Base-by-base conservation (phyloP, 2,329 filamentous ascomycete species). In the Neofusicoccum laricinum region DNA sequence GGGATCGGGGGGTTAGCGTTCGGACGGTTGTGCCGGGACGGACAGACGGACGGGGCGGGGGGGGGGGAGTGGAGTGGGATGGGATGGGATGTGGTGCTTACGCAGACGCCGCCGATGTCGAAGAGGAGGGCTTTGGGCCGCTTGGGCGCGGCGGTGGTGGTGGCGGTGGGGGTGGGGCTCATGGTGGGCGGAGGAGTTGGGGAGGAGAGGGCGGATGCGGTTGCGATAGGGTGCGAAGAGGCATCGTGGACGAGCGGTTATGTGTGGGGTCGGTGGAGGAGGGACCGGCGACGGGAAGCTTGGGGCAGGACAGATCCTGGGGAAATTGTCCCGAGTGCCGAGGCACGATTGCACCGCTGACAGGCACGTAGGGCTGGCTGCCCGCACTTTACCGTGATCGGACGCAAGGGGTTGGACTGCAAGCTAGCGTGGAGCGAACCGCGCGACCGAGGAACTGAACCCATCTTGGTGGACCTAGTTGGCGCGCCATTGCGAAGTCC, bases 21-120 rank as follows among this genome's bases (percentile, higher is more conserved):
- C n/a, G n/a, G n/a, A n/a, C n/a, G n/a, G n/a, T n/a, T n/a, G n/a
- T n/a, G n/a, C n/a, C n/a, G n/a, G n/a, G n/a, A n/a, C n/a, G n/a
- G n/a, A n/a, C n/a, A n/a, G 46, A 30, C 34, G 11, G 45, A 7
- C 36, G 49, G 38, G 50, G 34, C 34, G 30, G 8, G 12, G 17
- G n/a, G 6, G 34, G 43, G 41, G 51, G 25, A 41, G 19, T 25
- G 5, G 19, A 25, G 15, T 1, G 19, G 88, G 25, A 30, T 4
- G 2, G 25, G 25, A 30, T 51, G 25, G 25, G 19, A 10, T 14
- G 19, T 15, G 15, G 10, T 14, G 88, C 92, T 83, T 89, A 97
- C 94, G 84, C 92, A 96, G 70, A 99, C 95, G 67, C 95, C 95
- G 43, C 95, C 95, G 70, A 99, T 95, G 78, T 99, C 95, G 76